A percentile compares a stretch with the other conserved stretches of the same genome.
These are phyloP conservation scores for Glycine soja DNA, from an alignment of 306 rosid genomes.

Conservation along the genomic window DNA sequence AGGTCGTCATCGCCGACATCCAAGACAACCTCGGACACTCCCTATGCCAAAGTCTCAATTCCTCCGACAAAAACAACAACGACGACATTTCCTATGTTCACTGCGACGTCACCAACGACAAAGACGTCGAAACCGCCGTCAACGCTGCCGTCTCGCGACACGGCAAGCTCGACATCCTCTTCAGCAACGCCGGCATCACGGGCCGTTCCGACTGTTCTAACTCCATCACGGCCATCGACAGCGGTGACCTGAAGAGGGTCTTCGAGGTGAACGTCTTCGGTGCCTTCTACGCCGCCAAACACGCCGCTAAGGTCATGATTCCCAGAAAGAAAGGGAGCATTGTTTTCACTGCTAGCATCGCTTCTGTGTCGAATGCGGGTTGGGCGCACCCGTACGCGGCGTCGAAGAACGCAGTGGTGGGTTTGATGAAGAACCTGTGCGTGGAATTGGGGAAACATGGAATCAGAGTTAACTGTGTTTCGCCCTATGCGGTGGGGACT, in stretches of 20 bases:
- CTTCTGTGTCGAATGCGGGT: constrained; percentile 43
- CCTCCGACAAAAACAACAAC: background rate
- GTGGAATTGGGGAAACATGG: constrained; percentile 71
- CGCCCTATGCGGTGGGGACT: constrained; percentile 61
- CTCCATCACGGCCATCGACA: constrained; percentile 40
- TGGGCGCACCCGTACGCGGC: constrained; percentile 53
- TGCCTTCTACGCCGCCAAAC: constrained; percentile 59
- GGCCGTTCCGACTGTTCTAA: constrained; percentile 44
- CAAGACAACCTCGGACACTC: constrained; percentile 62
- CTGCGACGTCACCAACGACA: constrained; percentile 58
- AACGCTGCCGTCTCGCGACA: constrained; percentile 45
- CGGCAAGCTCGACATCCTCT: constrained; percentile 64
- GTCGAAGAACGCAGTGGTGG: constrained; percentile 72
- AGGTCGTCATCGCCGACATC: constrained; percentile 61
- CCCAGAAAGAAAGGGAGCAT: constrained; percentile 57
- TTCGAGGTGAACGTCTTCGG: constrained; percentile 64
- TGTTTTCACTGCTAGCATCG: constrained; percentile 58
- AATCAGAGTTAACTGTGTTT: constrained; percentile 67
- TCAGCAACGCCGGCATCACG: constrained; percentile 60
- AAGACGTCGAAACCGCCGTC: constrained; percentile 52
- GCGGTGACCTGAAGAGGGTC: constrained; percentile 50
- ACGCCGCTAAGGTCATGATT: constrained; percentile 64
- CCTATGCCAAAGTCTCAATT: constrained; percentile 48
- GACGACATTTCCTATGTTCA: constrained; percentile 45
- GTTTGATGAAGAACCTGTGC: constrained; percentile 60